Percentiles rank a stretch among this genome's conserved stretches.
Evolutionary conservation across 2,329 filamentous ascomycete species (phyloP).

Genomic region (Clonostachys rhizophaga): DNA sequence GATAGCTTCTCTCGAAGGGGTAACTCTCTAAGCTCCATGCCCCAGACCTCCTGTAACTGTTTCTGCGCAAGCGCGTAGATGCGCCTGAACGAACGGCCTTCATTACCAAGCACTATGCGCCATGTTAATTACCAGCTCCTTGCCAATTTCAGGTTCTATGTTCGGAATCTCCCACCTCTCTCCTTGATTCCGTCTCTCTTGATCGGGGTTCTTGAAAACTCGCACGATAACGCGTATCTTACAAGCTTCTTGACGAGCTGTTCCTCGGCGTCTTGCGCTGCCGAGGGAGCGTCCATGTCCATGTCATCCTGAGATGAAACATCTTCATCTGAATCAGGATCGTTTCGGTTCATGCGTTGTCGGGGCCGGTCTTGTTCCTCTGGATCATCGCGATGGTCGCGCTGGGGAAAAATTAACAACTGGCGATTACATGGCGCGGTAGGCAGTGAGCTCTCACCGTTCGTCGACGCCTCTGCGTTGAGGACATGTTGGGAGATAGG

Average conservation of each 20-base stretch:
- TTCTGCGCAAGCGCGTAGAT: conserved; percentile 76
- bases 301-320: conserved; percentile 19
- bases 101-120: conserved; percentile 63
- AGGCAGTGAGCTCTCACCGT: conserved; percentile 12
- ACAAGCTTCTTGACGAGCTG: conserved; percentile 62
- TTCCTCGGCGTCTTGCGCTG: conserved; percentile 35
- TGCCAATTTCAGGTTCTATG: background rate
- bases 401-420: background rate
- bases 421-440: background rate
- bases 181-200: conserved; percentile 58
- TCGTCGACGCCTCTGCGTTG: conserved; percentile 21
- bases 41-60: conserved; percentile 68
- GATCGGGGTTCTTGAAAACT: conserved; percentile 57
- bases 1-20: conserved; percentile 78
- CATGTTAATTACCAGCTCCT: background rate
- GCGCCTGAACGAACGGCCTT: conserved; percentile 65
- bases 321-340: conserved; percentile 20
- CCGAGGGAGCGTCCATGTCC: conserved; percentile 11
- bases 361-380: conserved; percentile 23
- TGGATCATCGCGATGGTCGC: conserved; percentile 17
- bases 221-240: conserved; percentile 63
- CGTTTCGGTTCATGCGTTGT: conserved; percentile 16
- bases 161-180: conserved; percentile 39
- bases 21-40: conserved; percentile 89
- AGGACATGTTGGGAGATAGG: conserved; percentile 17